Evolutionary conservation across 768 basidiomycete genomes (phyloP).

Genomic region (Leucogyrophana mollusca): DNA sequence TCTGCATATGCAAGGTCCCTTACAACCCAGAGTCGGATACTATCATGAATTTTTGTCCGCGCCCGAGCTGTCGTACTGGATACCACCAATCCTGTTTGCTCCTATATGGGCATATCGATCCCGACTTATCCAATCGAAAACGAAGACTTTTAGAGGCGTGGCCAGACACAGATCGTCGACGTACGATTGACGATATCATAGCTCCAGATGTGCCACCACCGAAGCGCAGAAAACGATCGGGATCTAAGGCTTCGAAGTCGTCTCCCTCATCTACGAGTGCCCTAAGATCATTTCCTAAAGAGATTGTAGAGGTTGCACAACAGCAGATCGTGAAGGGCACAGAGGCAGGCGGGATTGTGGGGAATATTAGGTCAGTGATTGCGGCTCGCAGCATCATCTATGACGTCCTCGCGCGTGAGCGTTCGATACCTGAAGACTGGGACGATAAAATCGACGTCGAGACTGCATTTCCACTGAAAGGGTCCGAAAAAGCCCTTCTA

Average conservation of each 20-base stretch:
- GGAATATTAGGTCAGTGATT: constrained; percentile 48
- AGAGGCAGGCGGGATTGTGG: constrained; percentile 42
- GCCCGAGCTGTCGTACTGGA: constrained; percentile 42
- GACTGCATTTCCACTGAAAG: constrained; percentile 18
- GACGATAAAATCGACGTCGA: constrained; percentile 23
- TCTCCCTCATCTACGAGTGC: background rate
- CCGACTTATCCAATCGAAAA: constrained; percentile 5
- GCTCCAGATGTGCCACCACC: background rate
- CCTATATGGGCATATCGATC: constrained; percentile 23
- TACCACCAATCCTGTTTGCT: constrained; percentile 52
- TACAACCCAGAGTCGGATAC: constrained; percentile 43
- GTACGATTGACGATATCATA: background rate
- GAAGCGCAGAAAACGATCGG: constrained; percentile 14
- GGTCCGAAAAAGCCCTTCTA: constrained; percentile 20
- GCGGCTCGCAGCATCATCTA: constrained; percentile 49
- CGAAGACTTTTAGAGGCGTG: constrained; percentile 36
- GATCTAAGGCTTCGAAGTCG: background rate
- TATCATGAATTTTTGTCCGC: constrained; percentile 59
- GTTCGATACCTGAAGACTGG: constrained; percentile 41
- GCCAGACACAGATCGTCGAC: constrained; percentile 27
- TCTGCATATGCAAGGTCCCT: constrained; percentile 46
- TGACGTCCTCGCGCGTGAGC: constrained; percentile 24
- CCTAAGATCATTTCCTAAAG: constrained; percentile 29
- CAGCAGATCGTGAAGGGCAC: constrained; percentile 55
- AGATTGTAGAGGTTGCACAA: constrained; percentile 42